These are phyloP conservation scores for Corchorus capsularis DNA, from an alignment of 345 rosid species.

Conservation along the genomic window DNA sequence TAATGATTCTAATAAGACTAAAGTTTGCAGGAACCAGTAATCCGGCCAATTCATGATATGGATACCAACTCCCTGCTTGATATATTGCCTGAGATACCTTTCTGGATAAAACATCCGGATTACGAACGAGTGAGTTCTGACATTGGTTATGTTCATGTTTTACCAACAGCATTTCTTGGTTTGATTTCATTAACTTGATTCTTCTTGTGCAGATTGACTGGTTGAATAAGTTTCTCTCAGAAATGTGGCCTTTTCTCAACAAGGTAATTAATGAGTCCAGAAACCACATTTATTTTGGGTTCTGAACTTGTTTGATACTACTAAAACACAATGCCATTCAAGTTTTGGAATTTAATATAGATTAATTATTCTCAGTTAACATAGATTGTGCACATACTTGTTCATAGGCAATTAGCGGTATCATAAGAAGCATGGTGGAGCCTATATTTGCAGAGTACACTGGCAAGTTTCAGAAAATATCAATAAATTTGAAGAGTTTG, in stretches of 20 bases:
- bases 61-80: conserved; percentile 38
- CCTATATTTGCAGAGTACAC: conserved; percentile 60
- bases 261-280: conserved; percentile 32
- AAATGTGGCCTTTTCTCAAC: conserved; percentile 53
- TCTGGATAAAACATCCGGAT: conserved; percentile 59
- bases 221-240: conserved; percentile 39
- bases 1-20: background rate
- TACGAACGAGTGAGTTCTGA: conserved; percentile 40
- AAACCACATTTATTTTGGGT: background rate
- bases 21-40: conserved; percentile 43
- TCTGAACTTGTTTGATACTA: background rate
- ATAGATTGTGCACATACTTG: background rate
- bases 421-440: conserved; percentile 39
- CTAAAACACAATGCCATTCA: background rate
- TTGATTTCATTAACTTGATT: background rate
- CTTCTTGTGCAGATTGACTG: conserved; percentile 43
- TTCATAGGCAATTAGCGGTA: conserved; percentile 54
- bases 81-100: conserved; percentile 45
- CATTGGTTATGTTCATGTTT: background rate
- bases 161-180: background rate
- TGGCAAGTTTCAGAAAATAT: conserved; percentile 45
- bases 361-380: conserved; percentile 7
- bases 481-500: conserved; percentile 51
- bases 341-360: background rate
- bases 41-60: conserved; percentile 35